A percentile compares a stretch with the other conserved stretches of the same genome.
phyloP scores from a whole-genome alignment of 306 rosid species.

The Vicia sativa region DNA sequence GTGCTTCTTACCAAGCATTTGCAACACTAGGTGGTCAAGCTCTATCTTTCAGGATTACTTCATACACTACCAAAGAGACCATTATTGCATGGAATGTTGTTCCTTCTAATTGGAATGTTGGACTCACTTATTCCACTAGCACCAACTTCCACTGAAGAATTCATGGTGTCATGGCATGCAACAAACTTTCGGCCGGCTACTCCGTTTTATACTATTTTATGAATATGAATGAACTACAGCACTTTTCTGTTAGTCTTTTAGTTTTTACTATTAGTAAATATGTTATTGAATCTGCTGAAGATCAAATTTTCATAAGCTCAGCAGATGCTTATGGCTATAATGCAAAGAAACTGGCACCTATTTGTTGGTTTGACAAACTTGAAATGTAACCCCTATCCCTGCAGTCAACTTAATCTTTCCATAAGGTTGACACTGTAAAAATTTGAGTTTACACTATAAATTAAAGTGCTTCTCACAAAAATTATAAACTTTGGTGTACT shows the following conservation, averaged over 20 bases:
- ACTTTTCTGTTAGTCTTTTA: slow-evolving; percentile 3
- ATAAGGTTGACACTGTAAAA: slow-evolving; percentile 1
- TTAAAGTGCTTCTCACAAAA: neutral
- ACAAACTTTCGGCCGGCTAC: slow-evolving; percentile 7
- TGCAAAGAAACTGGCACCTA: slow-evolving; percentile 27
- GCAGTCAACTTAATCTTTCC: slow-evolving; percentile 19
- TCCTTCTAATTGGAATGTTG: slow-evolving; percentile 68
- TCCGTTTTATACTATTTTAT: neutral
- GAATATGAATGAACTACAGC: neutral
- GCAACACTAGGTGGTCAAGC: slow-evolving; percentile 71
- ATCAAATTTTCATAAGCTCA: slow-evolving; percentile 27
- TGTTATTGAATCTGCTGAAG: slow-evolving; percentile 32
- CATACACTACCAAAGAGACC: slow-evolving; percentile 68
- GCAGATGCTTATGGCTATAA: slow-evolving; percentile 22
- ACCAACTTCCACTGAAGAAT: slow-evolving; percentile 56
- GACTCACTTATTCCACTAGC: slow-evolving; percentile 56
- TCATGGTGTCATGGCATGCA: neutral
- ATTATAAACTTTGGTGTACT: neutral
- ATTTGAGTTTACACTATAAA: slow-evolving; percentile 14
- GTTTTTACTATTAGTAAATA: neutral
- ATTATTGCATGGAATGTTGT: slow-evolving; percentile 69
- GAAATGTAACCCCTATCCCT: neutral
- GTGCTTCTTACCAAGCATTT: slow-evolving; percentile 92
- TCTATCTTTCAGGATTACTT: slow-evolving; percentile 76
- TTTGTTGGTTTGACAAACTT: slow-evolving; percentile 33